Conservation (phyloP, 441 rosid genomes). For the Syzygium malaccense region DNA sequence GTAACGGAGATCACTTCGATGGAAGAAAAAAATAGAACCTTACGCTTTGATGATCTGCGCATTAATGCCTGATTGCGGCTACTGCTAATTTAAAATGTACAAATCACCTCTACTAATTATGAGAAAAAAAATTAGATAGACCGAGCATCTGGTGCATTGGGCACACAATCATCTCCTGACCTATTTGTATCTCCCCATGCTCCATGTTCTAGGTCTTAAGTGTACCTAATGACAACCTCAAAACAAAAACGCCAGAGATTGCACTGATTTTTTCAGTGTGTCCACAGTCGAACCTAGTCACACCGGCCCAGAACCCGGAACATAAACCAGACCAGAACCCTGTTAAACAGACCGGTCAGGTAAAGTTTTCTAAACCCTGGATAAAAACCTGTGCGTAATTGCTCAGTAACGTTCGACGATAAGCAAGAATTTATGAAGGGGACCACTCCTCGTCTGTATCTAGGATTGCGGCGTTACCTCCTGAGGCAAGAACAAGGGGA, state of each 20-base stretch:
- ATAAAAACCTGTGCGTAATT: not conserved
- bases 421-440: not conserved
- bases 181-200: not conserved
- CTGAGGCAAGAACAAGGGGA: not conserved
- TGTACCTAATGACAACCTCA: not conserved
- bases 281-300: not conserved
- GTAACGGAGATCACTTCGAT: slow-evolving; percentile 22
- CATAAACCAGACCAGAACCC: not conserved
- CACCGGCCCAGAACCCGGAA: not conserved
- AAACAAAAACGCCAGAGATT: not conserved
- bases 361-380: not conserved
- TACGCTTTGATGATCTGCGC: not conserved
- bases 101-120: not conserved
- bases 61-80: not conserved
- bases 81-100: not conserved
- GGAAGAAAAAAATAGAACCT: not conserved
- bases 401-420: not conserved
- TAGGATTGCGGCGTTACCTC: not conserved
- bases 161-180: not conserved
- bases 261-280: not conserved
- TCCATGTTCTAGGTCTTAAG: not conserved
- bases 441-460: not conserved
- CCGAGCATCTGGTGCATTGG: not conserved
- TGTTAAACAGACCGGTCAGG: not conserved
- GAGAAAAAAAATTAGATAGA: not conserved